phyloP scores from a whole-genome alignment of 2,329 filamentous ascomycete species.

The Chaetomium olivaceum region DNA sequence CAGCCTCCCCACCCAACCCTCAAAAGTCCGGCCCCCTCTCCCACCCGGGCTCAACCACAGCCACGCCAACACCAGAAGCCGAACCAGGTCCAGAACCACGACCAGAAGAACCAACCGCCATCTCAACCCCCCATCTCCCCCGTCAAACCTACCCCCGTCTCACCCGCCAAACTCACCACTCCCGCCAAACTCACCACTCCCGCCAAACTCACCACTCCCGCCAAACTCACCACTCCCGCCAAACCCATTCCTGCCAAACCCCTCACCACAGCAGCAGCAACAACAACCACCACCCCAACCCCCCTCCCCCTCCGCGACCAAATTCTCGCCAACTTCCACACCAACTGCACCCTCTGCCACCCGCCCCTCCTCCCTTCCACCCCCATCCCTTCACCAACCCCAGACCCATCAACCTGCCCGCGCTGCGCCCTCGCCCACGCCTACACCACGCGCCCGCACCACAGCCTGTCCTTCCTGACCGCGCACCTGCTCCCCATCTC shows the following conservation, averaged over 20 bases:
- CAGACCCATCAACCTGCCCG: background rate
- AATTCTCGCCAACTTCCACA: constrained; percentile 14
- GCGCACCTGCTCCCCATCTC: constrained; percentile 16
- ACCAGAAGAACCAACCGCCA: background rate
- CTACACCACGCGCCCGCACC: constrained; percentile 6
- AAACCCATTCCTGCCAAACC: background rate
- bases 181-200: background rate
- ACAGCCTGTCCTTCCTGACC: constrained; percentile 3
- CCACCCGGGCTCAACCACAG: background rate
- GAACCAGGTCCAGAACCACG: background rate
- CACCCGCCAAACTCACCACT: background rate
- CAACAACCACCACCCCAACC: background rate
- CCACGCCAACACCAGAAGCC: background rate
- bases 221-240: background rate
- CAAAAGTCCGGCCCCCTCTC: background rate
- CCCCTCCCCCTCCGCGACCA: constrained; percentile 1
- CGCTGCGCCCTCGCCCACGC: constrained; percentile 2
- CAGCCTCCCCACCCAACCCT: background rate
- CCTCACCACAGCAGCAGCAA: background rate
- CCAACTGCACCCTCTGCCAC: constrained; percentile 10
- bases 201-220: background rate
- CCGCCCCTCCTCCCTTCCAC: background rate
- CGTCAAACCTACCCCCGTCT: background rate
- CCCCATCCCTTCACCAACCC: background rate
- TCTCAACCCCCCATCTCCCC: background rate